Conservation (phyloP, 1,284 basidiomycete species). For the Ceratobasidium sp. region DNA sequence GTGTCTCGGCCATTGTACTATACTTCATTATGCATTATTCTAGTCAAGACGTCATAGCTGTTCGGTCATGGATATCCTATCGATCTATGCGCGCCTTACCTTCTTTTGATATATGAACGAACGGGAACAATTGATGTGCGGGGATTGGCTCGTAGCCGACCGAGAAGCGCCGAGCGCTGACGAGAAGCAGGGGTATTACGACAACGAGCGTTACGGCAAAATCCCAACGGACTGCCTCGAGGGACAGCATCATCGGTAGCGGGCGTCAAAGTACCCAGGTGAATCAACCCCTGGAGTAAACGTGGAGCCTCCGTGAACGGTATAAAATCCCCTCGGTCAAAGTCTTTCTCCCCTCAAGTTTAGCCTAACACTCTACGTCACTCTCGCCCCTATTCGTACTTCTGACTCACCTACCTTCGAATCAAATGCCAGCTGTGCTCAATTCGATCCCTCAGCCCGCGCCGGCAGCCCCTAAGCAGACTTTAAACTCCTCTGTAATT, state of each 20-base stretch:
- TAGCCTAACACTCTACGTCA: neutral
- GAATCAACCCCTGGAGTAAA: neutral
- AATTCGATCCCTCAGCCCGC: neutral
- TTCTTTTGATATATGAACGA: neutral
- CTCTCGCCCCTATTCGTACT: neutral
- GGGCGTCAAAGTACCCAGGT: neutral
- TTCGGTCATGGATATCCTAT: too few species aligned
- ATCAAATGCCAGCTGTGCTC: constrained; percentile 9
- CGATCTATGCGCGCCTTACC: too few species aligned
- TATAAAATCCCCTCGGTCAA: neutral
- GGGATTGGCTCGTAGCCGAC: constrained; percentile 5
- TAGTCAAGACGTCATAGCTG: neutral
- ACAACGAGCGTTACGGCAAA: neutral
- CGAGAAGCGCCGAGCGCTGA: neutral
- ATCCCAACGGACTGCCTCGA: neutral
- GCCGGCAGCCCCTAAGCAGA: neutral
- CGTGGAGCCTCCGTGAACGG: neutral
- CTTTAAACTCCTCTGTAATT: neutral
- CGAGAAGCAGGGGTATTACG: neutral
- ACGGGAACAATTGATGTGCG: neutral
- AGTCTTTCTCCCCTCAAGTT: too few species aligned
- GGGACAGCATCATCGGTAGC: neutral
- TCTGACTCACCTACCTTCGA: neutral
- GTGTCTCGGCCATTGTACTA: constrained; percentile 24
- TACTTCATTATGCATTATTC: constrained; percentile 39